A percentile compares a stretch with the other conserved stretches of the same genome.
phyloP scores from a whole-genome alignment of 2,329 filamentous ascomycete genomes.

The Neonectria neomacrospora region DNA sequence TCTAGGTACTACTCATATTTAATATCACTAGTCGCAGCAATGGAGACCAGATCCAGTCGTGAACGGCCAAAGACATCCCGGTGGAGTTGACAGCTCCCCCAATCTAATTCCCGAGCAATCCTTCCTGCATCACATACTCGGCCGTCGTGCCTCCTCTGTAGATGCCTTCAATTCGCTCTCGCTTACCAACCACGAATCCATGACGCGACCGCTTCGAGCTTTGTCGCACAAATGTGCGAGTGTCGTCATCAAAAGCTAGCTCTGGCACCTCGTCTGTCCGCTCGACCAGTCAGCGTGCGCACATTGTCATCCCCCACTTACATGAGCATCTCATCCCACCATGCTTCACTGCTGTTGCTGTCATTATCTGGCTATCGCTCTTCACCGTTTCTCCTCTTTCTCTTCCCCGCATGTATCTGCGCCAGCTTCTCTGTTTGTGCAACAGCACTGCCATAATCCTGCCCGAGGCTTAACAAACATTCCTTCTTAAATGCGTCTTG shows the following conservation, averaged over 20 bases:
- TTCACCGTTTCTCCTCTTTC: not conserved
- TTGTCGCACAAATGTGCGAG: not conserved
- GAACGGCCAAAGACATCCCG: not conserved
- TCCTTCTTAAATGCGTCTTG: not conserved
- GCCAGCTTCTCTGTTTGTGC: not conserved
- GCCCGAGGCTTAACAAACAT: not conserved
- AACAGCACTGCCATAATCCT: not conserved
- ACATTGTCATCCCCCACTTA: slow-evolving; percentile 12
- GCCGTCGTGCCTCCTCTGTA: not conserved
- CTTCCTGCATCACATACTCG: too few relatives aligned
- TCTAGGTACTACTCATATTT: not conserved
- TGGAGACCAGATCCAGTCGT: not conserved
- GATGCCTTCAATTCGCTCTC: not conserved
- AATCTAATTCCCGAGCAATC: too few relatives aligned
- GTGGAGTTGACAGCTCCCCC: not conserved
- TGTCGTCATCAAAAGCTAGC: slow-evolving; percentile 5
- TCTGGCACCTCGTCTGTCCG: not conserved
- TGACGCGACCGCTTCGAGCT: not conserved
- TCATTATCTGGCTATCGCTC: not conserved
- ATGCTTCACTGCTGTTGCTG: not conserved
- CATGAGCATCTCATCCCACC: slow-evolving; percentile 1
- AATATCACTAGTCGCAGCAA: not conserved
- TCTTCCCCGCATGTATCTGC: not conserved
- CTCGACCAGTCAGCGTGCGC: slow-evolving; percentile 5
- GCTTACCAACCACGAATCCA: not conserved